phyloP scores from a whole-genome alignment of 306 rosid species.

The Pterocarpus santalinus region DNA sequence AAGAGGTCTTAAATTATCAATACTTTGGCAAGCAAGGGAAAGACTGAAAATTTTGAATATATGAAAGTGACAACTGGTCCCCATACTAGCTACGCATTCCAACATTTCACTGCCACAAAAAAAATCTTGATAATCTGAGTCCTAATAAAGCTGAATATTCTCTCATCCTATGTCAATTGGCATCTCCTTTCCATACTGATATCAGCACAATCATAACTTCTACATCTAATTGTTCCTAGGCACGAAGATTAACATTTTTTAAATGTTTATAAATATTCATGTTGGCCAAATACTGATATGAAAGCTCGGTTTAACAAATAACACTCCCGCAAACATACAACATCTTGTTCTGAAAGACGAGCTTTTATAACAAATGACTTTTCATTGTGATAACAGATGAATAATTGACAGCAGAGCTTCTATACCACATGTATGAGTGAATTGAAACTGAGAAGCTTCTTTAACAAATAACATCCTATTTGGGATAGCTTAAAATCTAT shows the following conservation, averaged over 20 bases:
- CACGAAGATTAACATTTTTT: neutral
- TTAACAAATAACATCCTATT: neutral
- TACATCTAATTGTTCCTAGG: slow-evolving; percentile 11
- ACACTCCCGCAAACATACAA: neutral
- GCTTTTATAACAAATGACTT: slow-evolving; percentile 9
- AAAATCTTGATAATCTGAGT: neutral
- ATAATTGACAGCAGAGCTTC: slow-evolving; percentile 17
- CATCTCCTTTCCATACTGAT: slow-evolving; percentile 12
- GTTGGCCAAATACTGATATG: neutral
- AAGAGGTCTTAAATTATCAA: slow-evolving; percentile 28
- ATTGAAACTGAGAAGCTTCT: neutral
- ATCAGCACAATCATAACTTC: slow-evolving; percentile 27
- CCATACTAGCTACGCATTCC: neutral
- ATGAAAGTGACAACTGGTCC: neutral
- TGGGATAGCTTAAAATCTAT: slow-evolving; percentile 18
- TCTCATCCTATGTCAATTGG: neutral
- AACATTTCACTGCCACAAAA: neutral
- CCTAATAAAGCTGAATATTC: neutral
- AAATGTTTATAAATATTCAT: slow-evolving; percentile 1
- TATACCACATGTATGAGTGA: slow-evolving; percentile 23
- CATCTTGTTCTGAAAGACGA: slow-evolving; percentile 19
- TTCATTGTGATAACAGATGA: slow-evolving; percentile 1
- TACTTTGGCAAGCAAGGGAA: neutral
- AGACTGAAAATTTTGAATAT: neutral
- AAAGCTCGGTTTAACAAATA: slow-evolving; percentile 21